Conservation (phyloP, 1,139 yeast species). For the Yamadazyma conglobata region DNA sequence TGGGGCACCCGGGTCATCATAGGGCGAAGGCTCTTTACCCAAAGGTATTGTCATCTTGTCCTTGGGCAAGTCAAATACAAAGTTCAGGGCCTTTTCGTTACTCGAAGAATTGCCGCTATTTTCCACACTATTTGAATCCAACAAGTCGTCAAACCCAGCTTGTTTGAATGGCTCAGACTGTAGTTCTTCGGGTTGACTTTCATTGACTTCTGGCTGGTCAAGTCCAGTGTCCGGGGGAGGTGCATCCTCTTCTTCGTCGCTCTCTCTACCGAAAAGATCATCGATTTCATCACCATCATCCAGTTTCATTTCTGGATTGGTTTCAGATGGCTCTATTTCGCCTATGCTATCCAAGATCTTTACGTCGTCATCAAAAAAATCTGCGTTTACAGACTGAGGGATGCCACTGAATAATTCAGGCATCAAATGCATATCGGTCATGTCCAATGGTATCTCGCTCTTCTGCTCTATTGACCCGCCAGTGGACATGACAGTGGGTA, state of each 20-base stretch:
- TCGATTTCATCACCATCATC: slow-evolving; percentile 23
- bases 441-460: slow-evolving; percentile 17
- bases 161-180: background rate
- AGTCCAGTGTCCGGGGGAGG: no score
- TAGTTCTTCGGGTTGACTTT: no score
- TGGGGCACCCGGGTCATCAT: slow-evolving; percentile 72
- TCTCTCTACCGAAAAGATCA: slow-evolving; percentile 43
- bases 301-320: slow-evolving; percentile 29
- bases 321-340: slow-evolving; percentile 34
- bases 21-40: slow-evolving; percentile 39
- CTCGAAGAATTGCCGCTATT: slow-evolving; percentile 1
- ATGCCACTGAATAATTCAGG: slow-evolving; percentile 23
- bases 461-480: slow-evolving; percentile 25
- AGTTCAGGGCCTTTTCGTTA: background rate
- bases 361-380: slow-evolving; percentile 14
- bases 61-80: slow-evolving; percentile 48
- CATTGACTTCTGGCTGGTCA: slow-evolving; percentile 5
- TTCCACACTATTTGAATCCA: background rate
- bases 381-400: slow-evolving; percentile 19
- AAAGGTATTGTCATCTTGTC: slow-evolving; percentile 48
- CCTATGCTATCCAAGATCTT: slow-evolving; percentile 11
- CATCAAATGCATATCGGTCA: slow-evolving; percentile 17
- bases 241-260: slow-evolving; percentile 10
- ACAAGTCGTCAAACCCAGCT: no score
- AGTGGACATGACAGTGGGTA: slow-evolving; percentile 26